Conservation (phyloP, 83 land plant species). For the Picea engelmannii region DNA sequence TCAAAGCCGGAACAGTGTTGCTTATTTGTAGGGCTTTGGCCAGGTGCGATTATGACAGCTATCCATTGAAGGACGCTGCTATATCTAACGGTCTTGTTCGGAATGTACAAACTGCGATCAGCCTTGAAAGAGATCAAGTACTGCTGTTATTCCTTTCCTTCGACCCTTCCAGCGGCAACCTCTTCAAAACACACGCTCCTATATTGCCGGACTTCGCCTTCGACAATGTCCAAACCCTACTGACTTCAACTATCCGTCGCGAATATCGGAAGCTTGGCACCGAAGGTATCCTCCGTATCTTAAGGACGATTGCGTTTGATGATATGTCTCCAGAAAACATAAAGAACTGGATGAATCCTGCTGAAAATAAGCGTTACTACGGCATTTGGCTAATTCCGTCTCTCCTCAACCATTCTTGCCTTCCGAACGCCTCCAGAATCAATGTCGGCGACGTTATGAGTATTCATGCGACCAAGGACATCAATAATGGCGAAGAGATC, state of each 20-base stretch:
- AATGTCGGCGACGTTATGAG: background rate
- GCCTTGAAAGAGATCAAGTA: background rate
- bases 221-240: background rate
- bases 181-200: background rate
- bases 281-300: background rate
- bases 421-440: conserved; percentile 3
- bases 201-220: conserved; percentile 4
- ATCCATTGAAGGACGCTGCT: background rate
- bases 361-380: no score
- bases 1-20: conserved; percentile 5
- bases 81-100: background rate
- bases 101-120: background rate
- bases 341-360: conserved; percentile 1
- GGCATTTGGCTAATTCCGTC: conserved; percentile 30
- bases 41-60: background rate
- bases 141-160: background rate
- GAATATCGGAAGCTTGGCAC: background rate
- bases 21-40: conserved; percentile 17
- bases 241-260: background rate
- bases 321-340: conserved; percentile 2
- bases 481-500: background rate
- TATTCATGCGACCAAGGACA: background rate
- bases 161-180: background rate
- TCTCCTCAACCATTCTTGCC: conserved; percentile 28
- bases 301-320: conserved; percentile 12